Evolutionary conservation across 1,139 yeast species (phyloP), one percentile per base, ranked within the genome.

Genomic region (Yamadazyma diddensiae): DNA sequence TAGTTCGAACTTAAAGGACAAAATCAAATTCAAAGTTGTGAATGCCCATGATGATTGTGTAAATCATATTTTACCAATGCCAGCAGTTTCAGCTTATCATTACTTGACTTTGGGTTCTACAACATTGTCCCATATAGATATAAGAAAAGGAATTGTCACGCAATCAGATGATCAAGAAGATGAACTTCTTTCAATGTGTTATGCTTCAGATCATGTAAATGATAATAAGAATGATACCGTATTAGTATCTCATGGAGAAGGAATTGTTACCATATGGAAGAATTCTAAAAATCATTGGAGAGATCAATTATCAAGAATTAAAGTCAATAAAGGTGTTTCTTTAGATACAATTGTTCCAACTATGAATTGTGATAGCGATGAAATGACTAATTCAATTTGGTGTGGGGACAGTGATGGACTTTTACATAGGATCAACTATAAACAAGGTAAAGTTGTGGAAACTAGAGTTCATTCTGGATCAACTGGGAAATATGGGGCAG

Each of bases 81-180:
- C 80, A 21, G 75, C 78, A 21, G 71, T 81, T 43, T 79, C 92
- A 1, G 78, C 82, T n/a, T 85, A 87, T 59, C 92, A 82, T 49
- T 86, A 79, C 49, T 70, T 88, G 26, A 77, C 94, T 0, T 67
- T 84, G 15, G 97, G 97, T 0, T 81, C 92, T 10, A 84, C 95
- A 2, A 83, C 94, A 0, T 65, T 92, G 29, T 73, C 87, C 0
- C 84, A 82, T 38, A 70, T 90, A 47, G 97, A 92, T 55, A 68
- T 83, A 4, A 67, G 96, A 34, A 85, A 84, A 46, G 83, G 82
- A 10, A 62, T 79, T 0, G 50, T 77, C 4, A 64, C 75, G 1
- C 79, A 77, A 37, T 75, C 83, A 21, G 97, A 88, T 45, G 92
- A 88, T 50, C 98, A 92, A 59, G 96, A 85, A 45, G 97, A 92